Evolutionary conservation across 257 asterid genomes (phyloP).

Genomic region (Cordia subcordata): DNA sequence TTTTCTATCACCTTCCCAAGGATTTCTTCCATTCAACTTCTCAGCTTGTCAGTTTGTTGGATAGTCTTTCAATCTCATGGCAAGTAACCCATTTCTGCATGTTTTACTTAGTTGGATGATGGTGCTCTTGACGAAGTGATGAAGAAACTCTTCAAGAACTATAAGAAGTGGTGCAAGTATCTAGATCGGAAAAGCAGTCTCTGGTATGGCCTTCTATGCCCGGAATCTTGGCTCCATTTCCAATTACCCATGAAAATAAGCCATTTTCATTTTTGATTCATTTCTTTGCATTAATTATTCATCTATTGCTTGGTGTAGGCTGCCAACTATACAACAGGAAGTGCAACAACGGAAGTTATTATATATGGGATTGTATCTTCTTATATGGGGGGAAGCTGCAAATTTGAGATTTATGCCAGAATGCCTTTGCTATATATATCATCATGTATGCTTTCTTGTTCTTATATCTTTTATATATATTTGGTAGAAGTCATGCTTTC

Average conservation of each 20-base stretch:
- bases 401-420: slow-evolving; percentile 98
- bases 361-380: slow-evolving; percentile 90
- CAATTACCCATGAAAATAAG: background rate
- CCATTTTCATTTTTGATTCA: background rate
- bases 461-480: background rate
- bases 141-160: slow-evolving; percentile 96
- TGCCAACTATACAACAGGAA: slow-evolving; percentile 98
- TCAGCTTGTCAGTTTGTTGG: background rate
- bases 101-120: slow-evolving; percentile 72
- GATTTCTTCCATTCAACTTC: too few species aligned
- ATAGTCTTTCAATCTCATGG: background rate
- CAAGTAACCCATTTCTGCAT: background rate
- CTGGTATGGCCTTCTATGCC: slow-evolving; percentile 45
- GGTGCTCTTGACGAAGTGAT: slow-evolving; percentile 96
- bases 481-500: too few species aligned
- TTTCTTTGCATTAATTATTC: slow-evolving; percentile 5
- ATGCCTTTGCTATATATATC: slow-evolving; percentile 95
- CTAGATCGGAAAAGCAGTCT: slow-evolving; percentile 96
- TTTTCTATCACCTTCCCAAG: too few species aligned
- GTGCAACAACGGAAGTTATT: slow-evolving; percentile 93
- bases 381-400: slow-evolving; percentile 99
- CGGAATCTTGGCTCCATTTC: background rate
- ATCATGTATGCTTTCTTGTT: slow-evolving; percentile 64
- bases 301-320: slow-evolving; percentile 42
- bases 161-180: slow-evolving; percentile 99